phyloP scores from a whole-genome alignment of 2,329 filamentous ascomycete genomes.

The Thyridium curvatum region DNA sequence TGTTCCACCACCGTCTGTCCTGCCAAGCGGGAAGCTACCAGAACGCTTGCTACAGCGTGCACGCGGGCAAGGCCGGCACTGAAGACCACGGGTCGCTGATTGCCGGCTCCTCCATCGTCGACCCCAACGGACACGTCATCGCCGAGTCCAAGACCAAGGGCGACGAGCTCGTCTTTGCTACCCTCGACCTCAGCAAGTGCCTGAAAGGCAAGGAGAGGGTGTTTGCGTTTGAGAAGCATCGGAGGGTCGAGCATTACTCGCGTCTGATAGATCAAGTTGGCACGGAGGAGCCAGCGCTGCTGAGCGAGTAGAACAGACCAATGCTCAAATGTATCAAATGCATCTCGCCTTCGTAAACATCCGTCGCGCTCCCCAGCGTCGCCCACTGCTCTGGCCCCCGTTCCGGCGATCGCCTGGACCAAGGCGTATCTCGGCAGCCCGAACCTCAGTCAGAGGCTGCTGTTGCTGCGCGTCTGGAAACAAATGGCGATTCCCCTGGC shows the following conservation, averaged over 20 bases:
- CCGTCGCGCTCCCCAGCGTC: too few relatives aligned
- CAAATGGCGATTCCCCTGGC: too few relatives aligned
- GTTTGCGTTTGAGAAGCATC: constrained; percentile 37
- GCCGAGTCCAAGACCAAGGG: constrained; percentile 38
- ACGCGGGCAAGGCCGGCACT: constrained; percentile 37
- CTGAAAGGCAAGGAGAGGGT: constrained; percentile 39
- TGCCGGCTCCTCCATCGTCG: constrained; percentile 38
- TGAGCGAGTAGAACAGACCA: constrained; percentile 5
- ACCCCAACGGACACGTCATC: constrained; percentile 41
- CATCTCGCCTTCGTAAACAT: too few relatives aligned
- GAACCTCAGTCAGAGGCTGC: too few relatives aligned
- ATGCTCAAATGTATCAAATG: too few relatives aligned
- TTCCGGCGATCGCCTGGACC: too few relatives aligned
- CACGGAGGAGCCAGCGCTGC: constrained; percentile 16
- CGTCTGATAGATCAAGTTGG: constrained; percentile 33
- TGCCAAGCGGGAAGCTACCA: constrained; percentile 44
- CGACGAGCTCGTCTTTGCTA: constrained; percentile 44
- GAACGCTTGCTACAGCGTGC: constrained; percentile 43
- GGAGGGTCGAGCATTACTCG: constrained; percentile 34
- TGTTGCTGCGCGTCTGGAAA: too few relatives aligned
- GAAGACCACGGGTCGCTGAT: constrained; percentile 38
- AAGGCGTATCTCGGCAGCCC: too few relatives aligned
- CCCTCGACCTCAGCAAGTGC: constrained; percentile 41
- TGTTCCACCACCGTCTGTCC: constrained; percentile 43
- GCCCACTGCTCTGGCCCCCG: too few relatives aligned